Conservation (phyloP, 495 filamentous ascomycete species). For the Xylaria acuta region DNA sequence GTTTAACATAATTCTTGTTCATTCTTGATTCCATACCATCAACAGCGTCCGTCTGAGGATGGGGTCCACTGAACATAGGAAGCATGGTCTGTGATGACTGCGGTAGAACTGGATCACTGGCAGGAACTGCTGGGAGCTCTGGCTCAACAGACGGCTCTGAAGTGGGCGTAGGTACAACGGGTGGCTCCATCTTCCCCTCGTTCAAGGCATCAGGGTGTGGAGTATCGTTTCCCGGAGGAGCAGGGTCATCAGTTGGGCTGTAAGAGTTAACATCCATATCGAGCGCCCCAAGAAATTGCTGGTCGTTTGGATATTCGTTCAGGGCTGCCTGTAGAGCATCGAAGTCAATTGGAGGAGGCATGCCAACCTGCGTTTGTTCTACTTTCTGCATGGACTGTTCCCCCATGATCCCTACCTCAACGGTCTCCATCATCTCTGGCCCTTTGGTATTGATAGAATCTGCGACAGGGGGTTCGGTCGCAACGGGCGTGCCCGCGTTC, state of each 20-base stretch:
- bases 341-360: slow-evolving; percentile 44
- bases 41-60: slow-evolving; percentile 43
- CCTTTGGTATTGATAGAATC: slow-evolving; percentile 16
- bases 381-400: slow-evolving; percentile 11
- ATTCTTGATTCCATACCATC: slow-evolving; percentile 37
- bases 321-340: slow-evolving; percentile 49
- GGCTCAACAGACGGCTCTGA: slow-evolving; percentile 29
- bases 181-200: slow-evolving; percentile 27
- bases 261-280: slow-evolving; percentile 22
- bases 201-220: slow-evolving; percentile 11
- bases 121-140: slow-evolving; percentile 54
- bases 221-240: slow-evolving; percentile 15
- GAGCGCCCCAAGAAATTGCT: slow-evolving; percentile 22
- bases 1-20: slow-evolving; percentile 61
- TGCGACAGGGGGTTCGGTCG: slow-evolving; percentile 43
- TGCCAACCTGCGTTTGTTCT: not conserved
- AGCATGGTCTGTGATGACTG: slow-evolving; percentile 53
- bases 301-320: slow-evolving; percentile 26
- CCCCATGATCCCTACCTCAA: not conserved
- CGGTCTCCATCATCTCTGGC: slow-evolving; percentile 13
- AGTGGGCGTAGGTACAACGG: slow-evolving; percentile 19
- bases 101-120: slow-evolving; percentile 63
- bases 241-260: slow-evolving; percentile 18
- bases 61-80: slow-evolving; percentile 51
- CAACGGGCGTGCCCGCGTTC: slow-evolving; percentile 31